Base-by-base conservation (phyloP, 2,329 filamentous ascomycete genomes). In the Cladosporium sphaerospermum region DNA sequence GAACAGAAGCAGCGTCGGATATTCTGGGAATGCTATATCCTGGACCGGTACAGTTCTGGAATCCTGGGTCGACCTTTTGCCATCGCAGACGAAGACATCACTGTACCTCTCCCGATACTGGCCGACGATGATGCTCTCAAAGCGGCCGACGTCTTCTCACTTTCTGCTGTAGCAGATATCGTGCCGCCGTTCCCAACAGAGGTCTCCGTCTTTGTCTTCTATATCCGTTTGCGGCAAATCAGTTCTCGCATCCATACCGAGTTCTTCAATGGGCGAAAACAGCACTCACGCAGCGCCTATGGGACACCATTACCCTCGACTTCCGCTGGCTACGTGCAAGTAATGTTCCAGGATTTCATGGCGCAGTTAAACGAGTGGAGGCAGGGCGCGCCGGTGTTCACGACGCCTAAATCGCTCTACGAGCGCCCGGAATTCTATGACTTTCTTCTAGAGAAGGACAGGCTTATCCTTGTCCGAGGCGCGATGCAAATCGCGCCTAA, bases 1-100 rank as follows among this genome's bases (percentile, higher is more conserved):
- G 67, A 72, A 31, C 72, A 75, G 42, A 62, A 70, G 11, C 64
- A 62, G 33, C 65, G 71, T 1, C 61, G 72, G 1, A 67, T 75
- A 0, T 76, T 75, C 56, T 75, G 73, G 73, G 65, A 72, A 37
- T 73, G 69, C 56, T 75, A 75, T 48, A 64, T 74, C n/a, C 68
- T 74, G 11, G 72, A 75, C 53, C 62, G 72, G 14, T 75, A 75
- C 41, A 74, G 69, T 54, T 75, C 73, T 1, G 68, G 66, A 0
- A 71, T 70, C 1, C 60, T 75, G 0, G 69, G 67, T 33, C 68
- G 73, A 2, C 73, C 72, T 0, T 73, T 73, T 52, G 69, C 73
- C 0, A 71, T 75, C 5, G 59, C 65, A 1, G 73, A 75, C 49
- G 54, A 60, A 14, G 69, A 72, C 16, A 73, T 75, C 23, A 58